These are phyloP conservation scores for Aphanomyces invadans DNA, from an alignment of 352 stramenopile species.

Conservation along the genomic window DNA sequence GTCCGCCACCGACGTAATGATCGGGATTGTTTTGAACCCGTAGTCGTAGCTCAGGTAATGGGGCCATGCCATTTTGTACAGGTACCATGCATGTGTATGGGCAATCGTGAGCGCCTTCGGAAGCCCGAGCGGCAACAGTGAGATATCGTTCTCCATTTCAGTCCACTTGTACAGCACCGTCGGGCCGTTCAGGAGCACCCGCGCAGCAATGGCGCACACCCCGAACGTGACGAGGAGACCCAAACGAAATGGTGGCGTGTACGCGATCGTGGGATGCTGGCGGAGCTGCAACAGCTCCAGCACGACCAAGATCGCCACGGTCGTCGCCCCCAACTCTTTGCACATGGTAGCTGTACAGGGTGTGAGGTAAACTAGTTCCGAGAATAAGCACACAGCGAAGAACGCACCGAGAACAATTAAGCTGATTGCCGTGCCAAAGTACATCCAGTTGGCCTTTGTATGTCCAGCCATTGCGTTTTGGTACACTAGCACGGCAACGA, in stretches of 20 bases:
- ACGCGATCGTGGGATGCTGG: slow-evolving; percentile 24
- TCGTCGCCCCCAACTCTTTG: slow-evolving; percentile 86
- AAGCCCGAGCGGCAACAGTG: slow-evolving; percentile 33
- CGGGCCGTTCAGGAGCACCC: slow-evolving; percentile 63
- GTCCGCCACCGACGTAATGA: slow-evolving; percentile 51
- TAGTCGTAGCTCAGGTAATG: slow-evolving; percentile 86
- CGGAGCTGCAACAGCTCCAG: slow-evolving; percentile 40
- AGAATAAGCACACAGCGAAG: neutral
- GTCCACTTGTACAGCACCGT: slow-evolving; percentile 68
- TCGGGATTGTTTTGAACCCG: slow-evolving; percentile 77
- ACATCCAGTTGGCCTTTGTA: slow-evolving; percentile 25
- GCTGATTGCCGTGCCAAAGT: slow-evolving; percentile 22
- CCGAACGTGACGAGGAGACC: slow-evolving; percentile 27
- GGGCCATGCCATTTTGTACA: slow-evolving; percentile 86
- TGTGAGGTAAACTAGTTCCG: slow-evolving; percentile 1
- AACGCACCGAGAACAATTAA: slow-evolving; percentile 29
- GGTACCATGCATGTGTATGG: slow-evolving; percentile 81
- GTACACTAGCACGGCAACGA: slow-evolving; percentile 61
- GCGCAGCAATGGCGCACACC: slow-evolving; percentile 23
- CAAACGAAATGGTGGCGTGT: neutral
- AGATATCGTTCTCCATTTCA: slow-evolving; percentile 83
- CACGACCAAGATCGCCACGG: slow-evolving; percentile 64
- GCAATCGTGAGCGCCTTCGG: slow-evolving; percentile 65
- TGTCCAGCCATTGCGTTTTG: slow-evolving; percentile 22
- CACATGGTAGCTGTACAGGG: slow-evolving; percentile 43